Base-by-base conservation (phyloP, 805 yeast genomes). In the Cyberlindnera sargentensis region DNA sequence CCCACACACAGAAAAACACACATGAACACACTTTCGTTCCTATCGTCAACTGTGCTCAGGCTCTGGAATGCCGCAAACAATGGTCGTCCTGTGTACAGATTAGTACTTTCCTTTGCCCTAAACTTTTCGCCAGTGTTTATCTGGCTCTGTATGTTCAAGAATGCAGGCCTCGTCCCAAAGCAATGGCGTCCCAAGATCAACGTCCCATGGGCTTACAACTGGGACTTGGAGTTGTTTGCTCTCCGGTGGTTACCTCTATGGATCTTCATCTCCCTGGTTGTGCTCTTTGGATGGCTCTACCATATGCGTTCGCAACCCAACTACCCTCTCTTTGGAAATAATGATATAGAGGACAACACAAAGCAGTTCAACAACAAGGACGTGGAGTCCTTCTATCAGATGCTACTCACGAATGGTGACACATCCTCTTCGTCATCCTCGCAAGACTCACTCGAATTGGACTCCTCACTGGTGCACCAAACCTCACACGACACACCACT, bases 81-180 rank as follows among this genome's bases (percentile, higher is more conserved):
- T 35, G 45, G 46, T 10, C 44, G 47, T 10, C 38, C 45, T 1
- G 31, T 40, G 37, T 43, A 35, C 24, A 37, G 39, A 28, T 43
- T 47, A 3, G 42, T 47, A 6, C 37, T 43, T 5, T 38, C 26
- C 36, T 79, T 79, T 47, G 47, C 60, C 36, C 46, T 69, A 37
- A 77, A 76, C 56, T 80, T 80, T 57, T 57, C 68, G 2, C 79
- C 78, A 0, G 72, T 80, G 3, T 63, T 75, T 33, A 51, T 70
- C 23, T 80, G 85, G 85, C 61, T 80, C 35, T 44, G 60, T 34
- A 70, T 77, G 24, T 80, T 80, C 63, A 74, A 78, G 56, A 70
- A 78, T 52, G 84, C 85, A 1, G 78, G 78, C 2, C 34, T 65
- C 3, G 76, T 77, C 34, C 85, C 88, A 7, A 68, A 64, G 27